phyloP scores from a whole-genome alignment of 1,284 basidiomycete species.

The Cystobasidiaceae sp. region DNA sequence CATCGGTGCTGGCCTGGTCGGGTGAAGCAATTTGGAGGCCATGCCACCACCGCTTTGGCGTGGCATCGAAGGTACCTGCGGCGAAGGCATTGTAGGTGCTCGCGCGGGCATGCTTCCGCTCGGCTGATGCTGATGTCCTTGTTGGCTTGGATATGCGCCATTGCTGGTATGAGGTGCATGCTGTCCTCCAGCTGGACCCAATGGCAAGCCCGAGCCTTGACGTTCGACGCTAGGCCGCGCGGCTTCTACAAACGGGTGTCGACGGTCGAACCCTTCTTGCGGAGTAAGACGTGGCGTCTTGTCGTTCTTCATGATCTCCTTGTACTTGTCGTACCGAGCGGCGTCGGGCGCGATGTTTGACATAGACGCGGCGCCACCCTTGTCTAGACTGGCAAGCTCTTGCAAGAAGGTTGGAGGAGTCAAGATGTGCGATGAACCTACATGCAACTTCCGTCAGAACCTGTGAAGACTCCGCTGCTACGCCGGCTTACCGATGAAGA shows the following conservation, averaged over 20 bases:
- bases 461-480: too few relatives aligned
- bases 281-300: slow-evolving; percentile 4
- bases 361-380: slow-evolving; percentile 43
- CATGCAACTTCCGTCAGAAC: neutral
- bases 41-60: neutral
- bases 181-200: neutral
- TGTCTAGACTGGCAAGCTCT: slow-evolving; percentile 74
- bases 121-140: neutral
- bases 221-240: slow-evolving; percentile 10
- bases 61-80: neutral
- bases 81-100: neutral
- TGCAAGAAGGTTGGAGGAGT: slow-evolving; percentile 81
- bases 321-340: slow-evolving; percentile 28
- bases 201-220: neutral
- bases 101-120: neutral
- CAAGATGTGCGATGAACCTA: slow-evolving; percentile 82
- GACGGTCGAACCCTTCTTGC: slow-evolving; percentile 27
- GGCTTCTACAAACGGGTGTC: slow-evolving; percentile 17
- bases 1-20: neutral
- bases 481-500: slow-evolving; percentile 94
- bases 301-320: slow-evolving; percentile 21
- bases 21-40: neutral
- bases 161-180: neutral
- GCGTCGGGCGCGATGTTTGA: slow-evolving; percentile 13
- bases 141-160: neutral